Conservation (phyloP, 2,329 filamentous ascomycete species). For the Malbranchea zuffiana region DNA sequence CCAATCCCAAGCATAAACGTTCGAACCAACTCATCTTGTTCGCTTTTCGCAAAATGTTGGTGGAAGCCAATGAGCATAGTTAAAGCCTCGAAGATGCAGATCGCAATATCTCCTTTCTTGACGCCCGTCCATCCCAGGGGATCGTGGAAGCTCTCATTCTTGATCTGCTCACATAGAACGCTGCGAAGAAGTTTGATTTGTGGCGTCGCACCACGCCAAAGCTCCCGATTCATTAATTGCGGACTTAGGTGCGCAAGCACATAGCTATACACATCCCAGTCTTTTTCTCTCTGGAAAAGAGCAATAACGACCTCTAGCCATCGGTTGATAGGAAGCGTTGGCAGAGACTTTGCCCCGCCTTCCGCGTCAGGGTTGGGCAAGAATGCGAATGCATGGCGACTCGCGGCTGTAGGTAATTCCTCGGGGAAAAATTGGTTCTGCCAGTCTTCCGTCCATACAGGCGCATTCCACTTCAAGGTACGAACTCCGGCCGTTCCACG, state of each 20-base stretch:
- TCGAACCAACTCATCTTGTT: slow-evolving; percentile 81
- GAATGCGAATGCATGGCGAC: slow-evolving; percentile 42
- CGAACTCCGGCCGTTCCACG: slow-evolving; percentile 27
- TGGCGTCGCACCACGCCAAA: slow-evolving; percentile 63
- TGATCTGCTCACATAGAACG: slow-evolving; percentile 72
- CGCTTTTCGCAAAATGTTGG: slow-evolving; percentile 66
- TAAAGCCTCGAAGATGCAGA: slow-evolving; percentile 76
- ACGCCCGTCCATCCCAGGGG: slow-evolving; percentile 69
- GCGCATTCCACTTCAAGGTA: slow-evolving; percentile 29
- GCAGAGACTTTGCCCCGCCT: slow-evolving; percentile 31
- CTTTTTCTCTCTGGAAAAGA: slow-evolving; percentile 62
- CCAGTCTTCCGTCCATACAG: slow-evolving; percentile 51
- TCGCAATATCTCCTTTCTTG: slow-evolving; percentile 76
- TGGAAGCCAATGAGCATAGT: slow-evolving; percentile 88
- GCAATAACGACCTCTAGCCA: slow-evolving; percentile 70
- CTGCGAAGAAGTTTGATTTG: slow-evolving; percentile 67
- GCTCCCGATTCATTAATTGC: slow-evolving; percentile 78
- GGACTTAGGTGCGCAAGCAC: slow-evolving; percentile 74
- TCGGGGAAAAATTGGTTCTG: slow-evolving; percentile 45
- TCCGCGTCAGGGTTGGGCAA: slow-evolving; percentile 22
- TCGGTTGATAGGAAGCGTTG: slow-evolving; percentile 44
- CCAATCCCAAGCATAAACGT: slow-evolving; percentile 78
- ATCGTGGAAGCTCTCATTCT: slow-evolving; percentile 64
- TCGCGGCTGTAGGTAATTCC: slow-evolving; percentile 39
- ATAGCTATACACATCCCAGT: slow-evolving; percentile 92